phyloP scores from a whole-genome alignment of 441 rosid genomes.

The Syzygium malaccense region DNA sequence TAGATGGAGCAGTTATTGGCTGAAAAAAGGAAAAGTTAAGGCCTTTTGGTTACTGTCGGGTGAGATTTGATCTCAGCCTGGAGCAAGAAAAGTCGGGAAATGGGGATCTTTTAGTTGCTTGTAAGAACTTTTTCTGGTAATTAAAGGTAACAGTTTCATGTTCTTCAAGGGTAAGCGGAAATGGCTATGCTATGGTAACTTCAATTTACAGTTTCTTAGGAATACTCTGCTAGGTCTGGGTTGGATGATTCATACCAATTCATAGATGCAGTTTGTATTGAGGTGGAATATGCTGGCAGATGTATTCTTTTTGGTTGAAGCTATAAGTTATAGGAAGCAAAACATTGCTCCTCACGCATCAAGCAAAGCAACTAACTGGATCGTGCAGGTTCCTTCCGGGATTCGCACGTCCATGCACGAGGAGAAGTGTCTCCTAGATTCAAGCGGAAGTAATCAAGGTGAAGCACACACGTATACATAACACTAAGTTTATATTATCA shows the following conservation, averaged over 20 bases:
- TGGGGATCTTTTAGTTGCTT: background rate
- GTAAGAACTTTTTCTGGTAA: background rate
- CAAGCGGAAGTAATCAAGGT: background rate
- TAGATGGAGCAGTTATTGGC: slow-evolving; percentile 6
- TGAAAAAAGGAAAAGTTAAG: background rate
- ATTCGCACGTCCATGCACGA: background rate
- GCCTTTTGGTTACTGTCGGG: background rate
- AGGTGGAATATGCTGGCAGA: background rate
- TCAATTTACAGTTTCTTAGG: background rate
- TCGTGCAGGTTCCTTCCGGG: background rate
- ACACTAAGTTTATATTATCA: background rate
- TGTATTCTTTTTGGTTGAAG: background rate
- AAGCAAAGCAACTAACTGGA: background rate
- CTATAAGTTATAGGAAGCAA: background rate
- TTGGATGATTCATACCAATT: background rate
- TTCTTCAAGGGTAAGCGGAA: background rate
- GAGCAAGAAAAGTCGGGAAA: background rate
- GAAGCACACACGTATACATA: background rate
- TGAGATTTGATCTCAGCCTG: background rate
- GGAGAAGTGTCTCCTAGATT: background rate
- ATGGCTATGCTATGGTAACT: background rate
- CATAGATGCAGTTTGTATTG: background rate
- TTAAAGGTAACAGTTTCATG: background rate
- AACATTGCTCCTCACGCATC: background rate
- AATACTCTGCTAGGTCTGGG: background rate